Evolutionary conservation across 441 rosid genomes (phyloP).

Genomic region (Breynia disticha): DNA sequence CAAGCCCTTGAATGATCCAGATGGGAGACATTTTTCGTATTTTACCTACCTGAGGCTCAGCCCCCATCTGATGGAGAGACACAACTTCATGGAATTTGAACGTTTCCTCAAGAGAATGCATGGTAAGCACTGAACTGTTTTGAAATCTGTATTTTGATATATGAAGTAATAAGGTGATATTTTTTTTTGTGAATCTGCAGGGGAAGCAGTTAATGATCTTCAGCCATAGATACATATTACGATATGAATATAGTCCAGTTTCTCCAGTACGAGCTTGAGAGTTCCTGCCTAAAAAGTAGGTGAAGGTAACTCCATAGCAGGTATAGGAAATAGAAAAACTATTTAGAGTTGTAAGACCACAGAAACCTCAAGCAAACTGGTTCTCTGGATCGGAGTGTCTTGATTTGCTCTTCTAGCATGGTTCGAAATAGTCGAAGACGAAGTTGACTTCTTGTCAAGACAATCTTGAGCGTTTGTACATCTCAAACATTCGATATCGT

Average conservation of each 20-base stretch:
- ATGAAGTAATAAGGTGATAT: too few relatives aligned
- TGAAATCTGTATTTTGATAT: too few relatives aligned
- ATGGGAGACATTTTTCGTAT: slow-evolving; percentile 61
- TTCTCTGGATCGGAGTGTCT: slow-evolving; percentile 9
- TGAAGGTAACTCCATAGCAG: slow-evolving; percentile 14
- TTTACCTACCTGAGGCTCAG: slow-evolving; percentile 74
- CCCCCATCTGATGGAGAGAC: slow-evolving; percentile 71
- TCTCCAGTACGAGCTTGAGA: too few relatives aligned
- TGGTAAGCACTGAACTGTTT: slow-evolving; percentile 31
- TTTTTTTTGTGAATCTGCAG: slow-evolving; percentile 16
- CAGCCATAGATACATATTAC: slow-evolving; percentile 22
- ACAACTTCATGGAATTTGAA: slow-evolving; percentile 66
- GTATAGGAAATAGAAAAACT: slow-evolving; percentile 9
- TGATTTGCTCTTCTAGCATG: background rate
- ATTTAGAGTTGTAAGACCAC: slow-evolving; percentile 8
- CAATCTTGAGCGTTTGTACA: too few relatives aligned
- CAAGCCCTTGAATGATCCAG: slow-evolving; percentile 76
- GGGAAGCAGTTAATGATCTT: slow-evolving; percentile 40
- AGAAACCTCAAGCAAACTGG: slow-evolving; percentile 19
- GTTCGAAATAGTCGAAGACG: too few relatives aligned
- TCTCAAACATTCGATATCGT: too few relatives aligned
- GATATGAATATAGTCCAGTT: slow-evolving; percentile 2
- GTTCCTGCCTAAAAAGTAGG: slow-evolving; percentile 16
- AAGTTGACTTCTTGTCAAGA: too few relatives aligned
- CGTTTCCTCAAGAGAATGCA: slow-evolving; percentile 82